These are phyloP conservation scores for Phytophthora meadii DNA, from an alignment of 352 stramenopile genomes.

Conservation along the genomic window DNA sequence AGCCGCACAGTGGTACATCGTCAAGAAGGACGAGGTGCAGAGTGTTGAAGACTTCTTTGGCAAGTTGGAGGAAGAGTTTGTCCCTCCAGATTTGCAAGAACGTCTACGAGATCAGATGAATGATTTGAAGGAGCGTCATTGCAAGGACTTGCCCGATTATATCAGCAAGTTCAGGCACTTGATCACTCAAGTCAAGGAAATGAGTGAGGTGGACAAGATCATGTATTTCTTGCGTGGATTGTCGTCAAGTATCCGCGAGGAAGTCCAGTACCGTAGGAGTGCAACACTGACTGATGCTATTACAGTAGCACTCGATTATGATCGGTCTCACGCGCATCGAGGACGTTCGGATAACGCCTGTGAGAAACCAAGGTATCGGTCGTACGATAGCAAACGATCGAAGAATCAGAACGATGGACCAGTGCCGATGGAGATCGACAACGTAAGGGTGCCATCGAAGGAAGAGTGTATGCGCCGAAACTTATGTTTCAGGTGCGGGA, in stretches of 20 bases:
- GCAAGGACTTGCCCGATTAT: constrained; percentile 14
- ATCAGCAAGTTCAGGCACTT: constrained; percentile 2
- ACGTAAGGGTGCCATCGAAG: constrained; percentile 12
- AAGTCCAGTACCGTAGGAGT: constrained; percentile 15
- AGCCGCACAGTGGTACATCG: constrained; percentile 20
- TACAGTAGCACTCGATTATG: background rate
- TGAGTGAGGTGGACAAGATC: constrained; percentile 21
- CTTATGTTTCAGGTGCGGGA: constrained; percentile 23
- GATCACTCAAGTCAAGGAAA: constrained; percentile 20
- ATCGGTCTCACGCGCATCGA: background rate
- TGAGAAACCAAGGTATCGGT: constrained; percentile 14
- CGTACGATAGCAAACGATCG: constrained; percentile 19
- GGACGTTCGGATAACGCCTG: background rate
- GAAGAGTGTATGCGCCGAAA: constrained; percentile 19
- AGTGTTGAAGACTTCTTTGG: constrained; percentile 20
- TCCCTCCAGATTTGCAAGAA: constrained; percentile 18
- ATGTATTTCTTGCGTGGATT: constrained; percentile 9
- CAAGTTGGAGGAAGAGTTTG: constrained; percentile 16
- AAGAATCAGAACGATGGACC: constrained; percentile 7
- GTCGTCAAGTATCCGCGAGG: constrained; percentile 7
- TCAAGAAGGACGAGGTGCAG: constrained; percentile 14
- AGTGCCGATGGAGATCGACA: constrained; percentile 21
- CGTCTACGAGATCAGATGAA: constrained; percentile 16
- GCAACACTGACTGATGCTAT: constrained; percentile 10
- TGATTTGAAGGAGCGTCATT: constrained; percentile 9